These are phyloP conservation scores for Pichia thaimueangensis DNA, from an alignment of 805 yeast species.

Conservation along the genomic window DNA sequence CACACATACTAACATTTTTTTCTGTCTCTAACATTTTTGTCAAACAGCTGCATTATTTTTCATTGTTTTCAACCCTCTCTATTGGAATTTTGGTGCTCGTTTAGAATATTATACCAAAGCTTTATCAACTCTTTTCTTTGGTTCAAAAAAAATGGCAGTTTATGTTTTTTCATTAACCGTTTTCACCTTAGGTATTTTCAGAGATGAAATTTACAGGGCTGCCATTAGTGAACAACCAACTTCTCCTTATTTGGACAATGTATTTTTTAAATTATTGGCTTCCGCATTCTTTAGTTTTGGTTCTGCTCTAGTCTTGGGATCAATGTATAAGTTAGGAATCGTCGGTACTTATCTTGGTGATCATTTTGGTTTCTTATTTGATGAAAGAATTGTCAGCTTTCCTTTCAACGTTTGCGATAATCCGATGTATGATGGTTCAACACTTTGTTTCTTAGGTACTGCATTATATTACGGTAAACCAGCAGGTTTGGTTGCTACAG, in stretches of 20 bases:
- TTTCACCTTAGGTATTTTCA: conserved; percentile 73
- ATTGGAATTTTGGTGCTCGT: conserved; percentile 93
- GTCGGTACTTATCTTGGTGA: conserved; percentile 97
- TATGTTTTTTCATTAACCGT: conserved; percentile 77
- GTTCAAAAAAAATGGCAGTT: conserved; percentile 68
- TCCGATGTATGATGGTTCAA: conserved; percentile 96
- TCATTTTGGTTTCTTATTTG: conserved; percentile 94
- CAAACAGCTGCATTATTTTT: conserved; percentile 46
- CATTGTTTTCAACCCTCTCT: conserved; percentile 86
- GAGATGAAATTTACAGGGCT: conserved; percentile 68
- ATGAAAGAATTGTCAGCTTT: conserved; percentile 80
- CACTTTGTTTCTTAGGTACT: conserved; percentile 83
- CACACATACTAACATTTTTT: background rate
- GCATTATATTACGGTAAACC: conserved; percentile 87
- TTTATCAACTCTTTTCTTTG: conserved; percentile 67
- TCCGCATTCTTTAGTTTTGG: conserved; percentile 56
- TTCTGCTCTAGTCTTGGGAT: conserved; percentile 68
- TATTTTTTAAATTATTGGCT: conserved; percentile 39
- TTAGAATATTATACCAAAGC: conserved; percentile 72
- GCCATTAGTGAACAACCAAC: conserved; percentile 72
- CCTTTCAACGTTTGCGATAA: conserved; percentile 88
- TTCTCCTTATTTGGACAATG: conserved; percentile 43
- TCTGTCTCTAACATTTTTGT: background rate
- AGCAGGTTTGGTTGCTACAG: conserved; percentile 71
- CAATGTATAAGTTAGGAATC: conserved; percentile 90